Evolutionary conservation across 2,329 filamentous ascomycete genomes (phyloP), one percentile per base, ranked within the genome.

Genomic region (Graphiopsis chlorocephala): DNA sequence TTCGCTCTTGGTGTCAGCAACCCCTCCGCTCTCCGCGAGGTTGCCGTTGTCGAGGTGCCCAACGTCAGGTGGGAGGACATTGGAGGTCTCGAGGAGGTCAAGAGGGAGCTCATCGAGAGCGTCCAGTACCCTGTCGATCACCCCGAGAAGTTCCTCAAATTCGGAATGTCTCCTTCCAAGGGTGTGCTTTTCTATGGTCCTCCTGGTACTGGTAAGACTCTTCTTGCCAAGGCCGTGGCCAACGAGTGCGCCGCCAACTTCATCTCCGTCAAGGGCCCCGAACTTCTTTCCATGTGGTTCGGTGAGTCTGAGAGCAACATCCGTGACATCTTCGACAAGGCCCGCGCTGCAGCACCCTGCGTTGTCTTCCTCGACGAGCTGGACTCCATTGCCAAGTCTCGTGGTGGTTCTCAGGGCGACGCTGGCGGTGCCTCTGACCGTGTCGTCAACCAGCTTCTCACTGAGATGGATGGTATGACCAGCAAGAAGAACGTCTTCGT

Each of bases 401-500:
- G 96, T 89, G 96, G 95, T 80, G 95, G 95, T 73, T 97, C 93
- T 66, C 86, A 92, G 66, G 95, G 95, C 70, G 95, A 99, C 83
- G 95, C 95, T 74, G 95, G 95, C 70, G 95, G 95, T 86, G 95
- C 95, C 70, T 98, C 94, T 55, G 96, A 99, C 82, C 95, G 96
- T 89, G 95, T 99, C 73, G 95, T 99, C 80, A 99, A 99, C 85
- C 96, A 99, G 85, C 93, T 99, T 78, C 84, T 99, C 76, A 99
- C 95, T 71, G 92, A 98, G 87, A 97, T 98, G 94, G 94, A 98
- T 72, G 94, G 94, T 74, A 98, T 98, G 94, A 98, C 94, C 53
- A 97, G 94, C 45, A 99, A 99, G 91, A 99, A 99, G 91, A 99
- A 99, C 79, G 95, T 99, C 70, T 99, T 99, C 82, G 95, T 99